Evolutionary conservation across 2,329 filamentous ascomycete species (phyloP).

Genomic region (Tolypocladium cylindrosporum): DNA sequence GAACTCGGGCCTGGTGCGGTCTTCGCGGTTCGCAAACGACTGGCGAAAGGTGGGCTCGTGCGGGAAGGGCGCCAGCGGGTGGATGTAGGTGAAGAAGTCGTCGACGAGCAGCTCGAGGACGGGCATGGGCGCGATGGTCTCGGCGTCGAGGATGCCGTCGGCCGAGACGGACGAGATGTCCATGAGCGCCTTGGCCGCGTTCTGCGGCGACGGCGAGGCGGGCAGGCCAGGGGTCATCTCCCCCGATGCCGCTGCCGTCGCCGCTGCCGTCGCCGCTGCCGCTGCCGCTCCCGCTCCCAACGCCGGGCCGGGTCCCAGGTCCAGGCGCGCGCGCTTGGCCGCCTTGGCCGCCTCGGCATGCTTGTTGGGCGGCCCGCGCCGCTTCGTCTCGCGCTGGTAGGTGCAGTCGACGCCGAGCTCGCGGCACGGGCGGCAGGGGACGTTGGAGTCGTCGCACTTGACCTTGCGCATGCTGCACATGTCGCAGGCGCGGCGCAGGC

Average conservation of each 20-base stretch:
- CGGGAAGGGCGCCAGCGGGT: conserved; percentile 67
- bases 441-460: conserved; percentile 46
- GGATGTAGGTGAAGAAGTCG: conserved; percentile 77
- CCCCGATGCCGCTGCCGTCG: neutral
- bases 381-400: conserved; percentile 46
- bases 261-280: too few relatives aligned
- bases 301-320: conserved; percentile 11
- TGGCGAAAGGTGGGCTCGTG: conserved; percentile 69
- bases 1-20: conserved; percentile 56
- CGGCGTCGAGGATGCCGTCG: conserved; percentile 43
- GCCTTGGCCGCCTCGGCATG: conserved; percentile 46
- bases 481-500: conserved; percentile 48
- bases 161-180: conserved; percentile 30
- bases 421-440: conserved; percentile 46
- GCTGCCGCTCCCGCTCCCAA: too few relatives aligned
- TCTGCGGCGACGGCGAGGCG: conserved; percentile 33
- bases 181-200: conserved; percentile 37
- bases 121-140: conserved; percentile 60
- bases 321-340: conserved; percentile 36
- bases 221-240: conserved; percentile 2
- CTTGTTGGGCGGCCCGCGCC: conserved; percentile 49
- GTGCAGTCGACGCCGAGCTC: conserved; percentile 50
- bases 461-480: conserved; percentile 54
- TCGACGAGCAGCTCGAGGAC: conserved; percentile 62
- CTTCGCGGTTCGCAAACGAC: conserved; percentile 56